Conservation (phyloP, 2,329 filamentous ascomycete species). For the Cercospora sp. region DNA sequence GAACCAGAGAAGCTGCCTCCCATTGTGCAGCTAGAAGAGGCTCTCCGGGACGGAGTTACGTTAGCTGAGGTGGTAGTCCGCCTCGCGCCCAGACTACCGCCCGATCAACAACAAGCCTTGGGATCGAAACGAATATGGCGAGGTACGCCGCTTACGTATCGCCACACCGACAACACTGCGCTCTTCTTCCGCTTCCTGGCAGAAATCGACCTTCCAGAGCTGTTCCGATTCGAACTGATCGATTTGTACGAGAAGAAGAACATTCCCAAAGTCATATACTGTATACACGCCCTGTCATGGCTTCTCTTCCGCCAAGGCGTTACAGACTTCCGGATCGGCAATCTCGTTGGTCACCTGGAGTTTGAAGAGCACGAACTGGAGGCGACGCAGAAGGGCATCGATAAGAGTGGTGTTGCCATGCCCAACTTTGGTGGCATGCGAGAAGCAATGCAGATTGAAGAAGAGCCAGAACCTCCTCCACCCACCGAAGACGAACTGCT, state of each 20-base stretch:
- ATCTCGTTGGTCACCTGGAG: constrained; percentile 91
- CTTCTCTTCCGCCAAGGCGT: constrained; percentile 94
- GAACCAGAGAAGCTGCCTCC: constrained; percentile 76
- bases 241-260: constrained; percentile 99
- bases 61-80: constrained; percentile 91
- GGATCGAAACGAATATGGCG: constrained; percentile 70
- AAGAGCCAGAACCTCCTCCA: constrained; percentile 69
- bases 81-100: constrained; percentile 71
- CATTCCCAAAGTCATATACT: constrained; percentile 98
- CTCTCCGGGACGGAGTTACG: constrained; percentile 86
- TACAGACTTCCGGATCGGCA: constrained; percentile 92
- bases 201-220: constrained; percentile 86
- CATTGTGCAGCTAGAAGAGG: constrained; percentile 91
- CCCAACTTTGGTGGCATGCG: constrained; percentile 98
- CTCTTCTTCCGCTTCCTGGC: constrained; percentile 93
- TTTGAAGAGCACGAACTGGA: constrained; percentile 98
- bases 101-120: constrained; percentile 41
- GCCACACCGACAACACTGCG: constrained; percentile 97
- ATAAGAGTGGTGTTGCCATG: constrained; percentile 93
- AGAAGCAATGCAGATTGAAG: constrained; percentile 87
- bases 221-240: constrained; percentile 95
- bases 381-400: constrained; percentile 92
- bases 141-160: constrained; percentile 80
- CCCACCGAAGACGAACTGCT: constrained; percentile 90
- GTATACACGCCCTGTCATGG: constrained; percentile 96